A percentile compares a stretch with the other conserved stretches of the same genome.
phyloP scores from a whole-genome alignment of 208 protist species.

The Trypanosoma mega region DNA sequence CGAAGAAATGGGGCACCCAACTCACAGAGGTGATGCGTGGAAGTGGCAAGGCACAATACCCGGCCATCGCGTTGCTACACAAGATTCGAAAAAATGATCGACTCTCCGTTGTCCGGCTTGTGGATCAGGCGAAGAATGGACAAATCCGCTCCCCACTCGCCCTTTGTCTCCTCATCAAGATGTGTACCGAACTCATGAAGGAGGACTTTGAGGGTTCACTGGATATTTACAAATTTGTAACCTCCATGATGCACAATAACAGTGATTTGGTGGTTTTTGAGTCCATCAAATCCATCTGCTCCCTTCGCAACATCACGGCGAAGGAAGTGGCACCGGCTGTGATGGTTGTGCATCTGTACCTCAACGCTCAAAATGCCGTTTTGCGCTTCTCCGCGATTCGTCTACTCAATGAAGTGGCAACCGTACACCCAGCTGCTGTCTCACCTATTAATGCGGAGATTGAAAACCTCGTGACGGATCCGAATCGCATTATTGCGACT shows the following conservation, averaged over 20 bases:
- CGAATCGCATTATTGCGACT: slow-evolving; percentile 96
- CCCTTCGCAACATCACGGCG: slow-evolving; percentile 80
- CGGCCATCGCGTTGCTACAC: slow-evolving; percentile 96
- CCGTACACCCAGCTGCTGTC: slow-evolving; percentile 80
- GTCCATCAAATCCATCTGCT: slow-evolving; percentile 95
- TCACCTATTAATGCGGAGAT: slow-evolving; percentile 94
- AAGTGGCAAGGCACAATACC: slow-evolving; percentile 96
- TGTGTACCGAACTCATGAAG: slow-evolving; percentile 91
- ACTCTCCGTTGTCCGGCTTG: slow-evolving; percentile 94
- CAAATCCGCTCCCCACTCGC: slow-evolving; percentile 93
- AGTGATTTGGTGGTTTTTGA: slow-evolving; percentile 98
- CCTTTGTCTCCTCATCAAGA: slow-evolving; percentile 95
- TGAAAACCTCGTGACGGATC: slow-evolving; percentile 94
- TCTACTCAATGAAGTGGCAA: slow-evolving; percentile 91
- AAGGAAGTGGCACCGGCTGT: slow-evolving; percentile 93
- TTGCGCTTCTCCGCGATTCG: slow-evolving; percentile 95
- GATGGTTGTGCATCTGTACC: slow-evolving; percentile 92
- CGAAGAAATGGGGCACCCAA: slow-evolving; percentile 96
- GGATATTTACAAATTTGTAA: slow-evolving; percentile 92
- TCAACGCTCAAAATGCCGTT: slow-evolving; percentile 88
- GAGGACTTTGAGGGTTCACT: slow-evolving; percentile 78
- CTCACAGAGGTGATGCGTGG: slow-evolving; percentile 90
- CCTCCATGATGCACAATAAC: slow-evolving; percentile 86
- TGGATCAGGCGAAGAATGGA: slow-evolving; percentile 81
- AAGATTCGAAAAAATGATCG: slow-evolving; percentile 96